Evolutionary conservation across 1,284 basidiomycete species (phyloP), one percentile per base, ranked within the genome.

Genomic region (Xanthoconium separans): DNA sequence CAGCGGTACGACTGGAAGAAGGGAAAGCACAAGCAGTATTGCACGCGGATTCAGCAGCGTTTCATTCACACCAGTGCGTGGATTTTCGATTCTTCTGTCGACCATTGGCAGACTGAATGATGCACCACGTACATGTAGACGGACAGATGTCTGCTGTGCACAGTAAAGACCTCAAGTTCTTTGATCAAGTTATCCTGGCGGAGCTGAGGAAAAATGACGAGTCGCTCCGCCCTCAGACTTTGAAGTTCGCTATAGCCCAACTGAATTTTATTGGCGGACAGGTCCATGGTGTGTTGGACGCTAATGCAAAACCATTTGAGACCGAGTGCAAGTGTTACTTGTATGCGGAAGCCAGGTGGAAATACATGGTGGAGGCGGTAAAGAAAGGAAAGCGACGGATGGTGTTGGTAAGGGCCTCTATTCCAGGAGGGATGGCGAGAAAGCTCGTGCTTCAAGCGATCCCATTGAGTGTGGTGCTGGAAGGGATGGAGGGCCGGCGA

Each of bases 371-470:
- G 8, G 63, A 65, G 29, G 51, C 29, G 29, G 57, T 64, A 6
- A 56, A 33, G 42, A 57, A 58, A 24, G 54, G 58, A 11, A 52
- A 52, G 30, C 50, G 29, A 31, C 54, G 56, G 20, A 50, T 54
- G 41, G 51, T 70, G 3, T 47, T 70, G 20, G 65, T 69, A 6
- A 64, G 66, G 45, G 65, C 55, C 6, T 66, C 66, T 46, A 58
- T 70, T 31, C 55, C 68, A 0, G 68, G 65, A 2, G 68, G 68
- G 1, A 44, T 44, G 37, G 50, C 65, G 20, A 65, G 65, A 44
- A 70, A 68, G 52, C 52, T 68, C 10, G 40, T 70, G 2, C 64
- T 70, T 39, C 64, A 65, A 27, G 57, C 55, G 9, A 61, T 70
- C 42, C 69, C 64, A 1, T 34, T 66, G 47, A 57, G 53, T 27